These are phyloP conservation scores for Triticum dicoccoides DNA, from an alignment of 176 grass and related monocot species.

Conservation along the genomic window DNA sequence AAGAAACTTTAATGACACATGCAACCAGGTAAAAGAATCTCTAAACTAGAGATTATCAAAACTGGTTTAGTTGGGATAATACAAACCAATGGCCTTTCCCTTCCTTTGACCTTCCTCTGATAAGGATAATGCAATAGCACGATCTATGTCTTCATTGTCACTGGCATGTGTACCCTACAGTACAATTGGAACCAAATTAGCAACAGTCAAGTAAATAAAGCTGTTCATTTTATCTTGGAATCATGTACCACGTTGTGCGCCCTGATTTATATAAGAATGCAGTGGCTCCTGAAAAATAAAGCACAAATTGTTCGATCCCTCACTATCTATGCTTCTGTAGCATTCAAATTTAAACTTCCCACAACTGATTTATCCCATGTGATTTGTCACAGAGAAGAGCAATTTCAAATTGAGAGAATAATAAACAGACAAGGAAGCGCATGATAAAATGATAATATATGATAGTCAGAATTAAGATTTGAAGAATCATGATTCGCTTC, in stretches of 20 bases:
- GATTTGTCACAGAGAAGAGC: slow-evolving; percentile 5
- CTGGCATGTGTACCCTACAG: slow-evolving; percentile 29
- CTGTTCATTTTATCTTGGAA: slow-evolving; percentile 4
- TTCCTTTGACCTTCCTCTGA: slow-evolving; percentile 70
- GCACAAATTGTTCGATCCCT: background rate
- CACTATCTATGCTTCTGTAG: background rate
- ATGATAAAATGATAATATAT: background rate
- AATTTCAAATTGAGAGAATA: slow-evolving; percentile 17
- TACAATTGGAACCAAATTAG: slow-evolving; percentile 18
- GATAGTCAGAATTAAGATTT: background rate
- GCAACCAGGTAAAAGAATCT: slow-evolving; percentile 1
- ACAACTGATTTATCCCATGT: background rate
- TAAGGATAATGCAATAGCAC: slow-evolving; percentile 87
- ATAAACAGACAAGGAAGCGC: background rate
- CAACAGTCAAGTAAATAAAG: slow-evolving; percentile 29
- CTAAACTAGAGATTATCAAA: slow-evolving; percentile 14
- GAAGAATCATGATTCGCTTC: background rate
- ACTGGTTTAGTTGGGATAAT: slow-evolving; percentile 22
- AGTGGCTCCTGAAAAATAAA: background rate
- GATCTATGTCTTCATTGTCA: slow-evolving; percentile 77
- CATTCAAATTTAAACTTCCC: background rate
- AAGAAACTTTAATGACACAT: slow-evolving; percentile 17
- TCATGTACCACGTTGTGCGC: background rate
- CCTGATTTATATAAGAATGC: background rate
- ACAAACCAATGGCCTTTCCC: slow-evolving; percentile 76